A percentile compares a stretch with the other conserved stretches of the same genome.
These are phyloP conservation scores for Abrus pulchellus DNA, from an alignment of 306 rosid genomes.

Conservation along the genomic window DNA sequence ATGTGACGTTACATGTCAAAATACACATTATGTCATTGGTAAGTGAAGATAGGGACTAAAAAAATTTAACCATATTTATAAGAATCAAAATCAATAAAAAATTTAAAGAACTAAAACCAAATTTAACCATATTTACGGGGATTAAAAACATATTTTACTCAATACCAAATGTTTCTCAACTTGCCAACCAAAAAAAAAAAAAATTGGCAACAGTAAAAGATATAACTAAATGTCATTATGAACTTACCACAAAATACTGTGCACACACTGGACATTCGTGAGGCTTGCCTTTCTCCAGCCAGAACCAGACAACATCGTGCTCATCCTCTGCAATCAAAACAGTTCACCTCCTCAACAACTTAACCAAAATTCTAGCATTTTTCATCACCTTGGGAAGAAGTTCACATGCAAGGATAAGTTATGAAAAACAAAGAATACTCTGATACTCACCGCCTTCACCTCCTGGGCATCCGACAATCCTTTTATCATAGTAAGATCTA, in stretches of 20 bases:
- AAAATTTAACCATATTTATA: too few species aligned
- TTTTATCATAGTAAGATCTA: constrained; percentile 82
- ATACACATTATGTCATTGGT: too few species aligned
- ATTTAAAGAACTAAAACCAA: too few species aligned
- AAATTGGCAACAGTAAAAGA: constrained; percentile 46
- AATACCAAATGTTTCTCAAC: constrained; percentile 27
- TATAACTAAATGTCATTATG: constrained; percentile 30
- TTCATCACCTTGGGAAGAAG: constrained; percentile 30
- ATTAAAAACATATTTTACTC: too few species aligned
- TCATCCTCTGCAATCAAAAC: constrained; percentile 82
- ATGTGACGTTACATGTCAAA: too few species aligned
- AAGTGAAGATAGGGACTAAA: too few species aligned
- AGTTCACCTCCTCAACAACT: constrained; percentile 33
- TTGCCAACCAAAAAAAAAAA: constrained; percentile 44
- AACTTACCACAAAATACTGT: constrained; percentile 88
- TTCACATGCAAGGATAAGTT: constrained; percentile 1
- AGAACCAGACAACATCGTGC: constrained; percentile 99
- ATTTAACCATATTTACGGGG: too few species aligned
- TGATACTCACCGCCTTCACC: constrained; percentile 83
- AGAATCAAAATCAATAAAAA: too few species aligned
- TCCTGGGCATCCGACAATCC: constrained; percentile 97
- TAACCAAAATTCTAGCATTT: constrained; percentile 34
- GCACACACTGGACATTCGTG: constrained; percentile 94
- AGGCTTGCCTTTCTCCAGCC: constrained; percentile 92
- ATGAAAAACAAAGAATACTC: constrained; percentile 48